phyloP scores from a whole-genome alignment of 345 rosid genomes.

The Eucalyptus marginata region DNA sequence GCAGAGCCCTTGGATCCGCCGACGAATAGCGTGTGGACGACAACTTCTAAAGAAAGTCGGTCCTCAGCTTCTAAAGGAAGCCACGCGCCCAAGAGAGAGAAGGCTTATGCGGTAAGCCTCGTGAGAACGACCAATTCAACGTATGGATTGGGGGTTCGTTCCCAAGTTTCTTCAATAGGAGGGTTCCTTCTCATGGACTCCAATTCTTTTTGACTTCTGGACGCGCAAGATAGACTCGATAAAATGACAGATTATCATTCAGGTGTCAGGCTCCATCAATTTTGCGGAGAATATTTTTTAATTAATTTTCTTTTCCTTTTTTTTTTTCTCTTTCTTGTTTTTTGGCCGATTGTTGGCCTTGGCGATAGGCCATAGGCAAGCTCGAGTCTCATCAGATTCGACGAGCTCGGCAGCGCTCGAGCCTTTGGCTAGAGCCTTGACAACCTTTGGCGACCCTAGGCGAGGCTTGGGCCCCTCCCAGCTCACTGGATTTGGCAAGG shows the following conservation, averaged over 20 bases:
- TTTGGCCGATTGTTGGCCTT: fast-evolving
- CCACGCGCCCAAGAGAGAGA: neutral
- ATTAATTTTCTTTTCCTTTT: too few species aligned
- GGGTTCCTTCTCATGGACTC: neutral
- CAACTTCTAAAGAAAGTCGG: neutral
- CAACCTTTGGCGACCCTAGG: too few species aligned
- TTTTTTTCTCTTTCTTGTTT: too few species aligned
- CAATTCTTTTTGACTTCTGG: neutral
- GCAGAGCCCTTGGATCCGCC: neutral
- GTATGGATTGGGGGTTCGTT: neutral
- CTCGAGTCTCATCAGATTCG: fast-evolving
- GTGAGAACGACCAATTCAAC: neutral
- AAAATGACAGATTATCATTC: neutral
- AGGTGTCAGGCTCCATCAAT: neutral
- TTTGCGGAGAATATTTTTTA: too few species aligned
- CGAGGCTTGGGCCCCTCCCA: too few species aligned
- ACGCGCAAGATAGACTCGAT: neutral
- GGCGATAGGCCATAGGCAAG: too few species aligned
- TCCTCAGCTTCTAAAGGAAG: neutral
- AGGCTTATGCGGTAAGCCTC: neutral
- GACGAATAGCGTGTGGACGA: neutral
- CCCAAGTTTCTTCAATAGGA: neutral
- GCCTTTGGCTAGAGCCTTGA: too few species aligned
- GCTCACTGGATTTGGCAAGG: too few species aligned
- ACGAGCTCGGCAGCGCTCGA: fast-evolving